Conservation (phyloP, 2,329 filamentous ascomycete genomes). For the Cytospora chrysosperma region DNA sequence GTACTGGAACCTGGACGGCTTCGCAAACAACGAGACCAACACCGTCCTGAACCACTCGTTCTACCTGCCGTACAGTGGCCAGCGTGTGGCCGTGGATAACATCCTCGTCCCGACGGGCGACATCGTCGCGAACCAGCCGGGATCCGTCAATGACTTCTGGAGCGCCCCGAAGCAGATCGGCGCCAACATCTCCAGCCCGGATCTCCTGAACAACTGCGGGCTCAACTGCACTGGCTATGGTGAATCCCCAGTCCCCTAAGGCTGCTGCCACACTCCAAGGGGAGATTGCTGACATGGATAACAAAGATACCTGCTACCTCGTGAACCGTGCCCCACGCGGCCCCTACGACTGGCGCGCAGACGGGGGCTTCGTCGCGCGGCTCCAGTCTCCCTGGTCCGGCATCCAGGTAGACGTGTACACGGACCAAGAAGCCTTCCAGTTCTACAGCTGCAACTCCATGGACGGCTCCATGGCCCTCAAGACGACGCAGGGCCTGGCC, state of each 20-base stretch:
- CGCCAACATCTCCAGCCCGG: slow-evolving; percentile 60
- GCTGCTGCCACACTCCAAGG: background rate
- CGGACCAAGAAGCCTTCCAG: slow-evolving; percentile 85
- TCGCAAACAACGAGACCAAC: slow-evolving; percentile 68
- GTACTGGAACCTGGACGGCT: slow-evolving; percentile 84
- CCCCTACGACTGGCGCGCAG: slow-evolving; percentile 62
- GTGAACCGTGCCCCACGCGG: slow-evolving; percentile 60
- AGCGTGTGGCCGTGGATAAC: slow-evolving; percentile 65
- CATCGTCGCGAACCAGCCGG: slow-evolving; percentile 65
- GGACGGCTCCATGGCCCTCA: slow-evolving; percentile 69
- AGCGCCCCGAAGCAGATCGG: slow-evolving; percentile 77
- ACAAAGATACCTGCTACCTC: slow-evolving; percentile 64
- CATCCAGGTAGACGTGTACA: slow-evolving; percentile 77
- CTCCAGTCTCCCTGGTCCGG: slow-evolving; percentile 75
- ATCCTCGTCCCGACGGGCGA: slow-evolving; percentile 75
- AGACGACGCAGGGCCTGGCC: slow-evolving; percentile 66
- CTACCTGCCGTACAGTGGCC: slow-evolving; percentile 69
- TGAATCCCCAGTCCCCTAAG: slow-evolving; percentile 35
- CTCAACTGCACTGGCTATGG: slow-evolving; percentile 83
- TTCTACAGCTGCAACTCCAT: slow-evolving; percentile 80
- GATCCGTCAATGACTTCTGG: slow-evolving; percentile 80
- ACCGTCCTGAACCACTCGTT: slow-evolving; percentile 69
- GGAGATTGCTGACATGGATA: background rate
- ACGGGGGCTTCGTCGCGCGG: slow-evolving; percentile 58
- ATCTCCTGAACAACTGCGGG: slow-evolving; percentile 73